phyloP scores from a whole-genome alignment of 2,329 filamentous ascomycete genomes.

The Orbilia ellipsospora region DNA sequence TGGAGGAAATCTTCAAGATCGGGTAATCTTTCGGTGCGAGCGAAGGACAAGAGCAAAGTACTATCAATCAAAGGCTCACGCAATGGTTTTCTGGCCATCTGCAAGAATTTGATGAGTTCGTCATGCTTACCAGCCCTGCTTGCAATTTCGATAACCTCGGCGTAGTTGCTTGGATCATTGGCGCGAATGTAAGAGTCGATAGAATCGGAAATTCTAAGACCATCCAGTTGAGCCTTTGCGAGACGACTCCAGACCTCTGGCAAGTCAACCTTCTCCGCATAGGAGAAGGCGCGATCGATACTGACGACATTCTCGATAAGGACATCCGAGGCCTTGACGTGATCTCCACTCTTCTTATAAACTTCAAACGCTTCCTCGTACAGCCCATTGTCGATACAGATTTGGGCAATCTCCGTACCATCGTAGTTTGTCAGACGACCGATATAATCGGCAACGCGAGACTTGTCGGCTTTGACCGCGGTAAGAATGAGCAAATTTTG shows the following conservation, averaged over 20 bases:
- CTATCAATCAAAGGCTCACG: constrained; percentile 95
- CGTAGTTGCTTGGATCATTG: constrained; percentile 89
- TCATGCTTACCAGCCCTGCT: constrained; percentile 97
- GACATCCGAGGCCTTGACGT: constrained; percentile 85
- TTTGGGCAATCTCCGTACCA: constrained; percentile 84
- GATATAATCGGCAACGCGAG: constrained; percentile 94
- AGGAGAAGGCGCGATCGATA: constrained; percentile 95
- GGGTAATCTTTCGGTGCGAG: constrained; percentile 86
- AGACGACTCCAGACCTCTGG: constrained; percentile 99
- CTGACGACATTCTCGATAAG: constrained; percentile 96
- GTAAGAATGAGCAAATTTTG: constrained; percentile 98
- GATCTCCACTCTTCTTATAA: constrained; percentile 96
- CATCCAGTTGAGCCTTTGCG: constrained; percentile 96
- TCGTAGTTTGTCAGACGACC: constrained; percentile 89
- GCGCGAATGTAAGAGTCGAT: constrained; percentile 99
- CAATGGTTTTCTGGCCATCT: constrained; percentile 96
- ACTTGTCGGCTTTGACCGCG: constrained; percentile 95
- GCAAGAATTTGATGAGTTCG: constrained; percentile 93
- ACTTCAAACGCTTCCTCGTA: constrained; percentile 98
- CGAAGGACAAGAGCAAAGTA: constrained; percentile 90
- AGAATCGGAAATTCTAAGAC: constrained; percentile 87
- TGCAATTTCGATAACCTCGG: constrained; percentile 94
- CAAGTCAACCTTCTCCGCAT: constrained; percentile 91
- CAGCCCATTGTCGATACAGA: constrained; percentile 93
- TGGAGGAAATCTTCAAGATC: constrained; percentile 97